Conservation (phyloP, 2,329 filamentous ascomycete species). For the Davidsoniella australis region DNA sequence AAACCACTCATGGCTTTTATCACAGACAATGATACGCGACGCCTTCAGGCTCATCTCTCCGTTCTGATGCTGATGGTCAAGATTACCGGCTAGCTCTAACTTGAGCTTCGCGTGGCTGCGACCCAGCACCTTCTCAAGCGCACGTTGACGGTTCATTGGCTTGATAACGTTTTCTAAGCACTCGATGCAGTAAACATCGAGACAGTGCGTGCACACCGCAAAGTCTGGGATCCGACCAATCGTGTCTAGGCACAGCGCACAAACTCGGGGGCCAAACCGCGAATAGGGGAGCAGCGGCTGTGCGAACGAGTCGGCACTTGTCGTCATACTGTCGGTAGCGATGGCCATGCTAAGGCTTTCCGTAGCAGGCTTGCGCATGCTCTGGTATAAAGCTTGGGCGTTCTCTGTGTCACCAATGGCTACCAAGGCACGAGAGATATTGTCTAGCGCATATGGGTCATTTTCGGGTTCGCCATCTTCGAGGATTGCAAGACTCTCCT, state of each 20-base stretch:
- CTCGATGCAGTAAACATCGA: slow-evolving; percentile 23
- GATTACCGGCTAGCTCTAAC: slow-evolving; percentile 13
- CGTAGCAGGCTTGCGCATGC: slow-evolving; percentile 20
- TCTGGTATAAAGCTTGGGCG: slow-evolving; percentile 22
- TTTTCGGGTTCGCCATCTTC: slow-evolving; percentile 26
- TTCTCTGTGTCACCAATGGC: slow-evolving; percentile 23
- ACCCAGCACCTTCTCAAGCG: slow-evolving; percentile 15
- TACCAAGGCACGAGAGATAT: slow-evolving; percentile 24
- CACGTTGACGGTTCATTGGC: background rate
- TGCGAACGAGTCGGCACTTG: slow-evolving; percentile 13
- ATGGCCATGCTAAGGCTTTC: slow-evolving; percentile 19
- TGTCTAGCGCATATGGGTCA: slow-evolving; percentile 26
- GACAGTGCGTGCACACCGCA: slow-evolving; percentile 22
- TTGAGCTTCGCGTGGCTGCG: slow-evolving; percentile 18
- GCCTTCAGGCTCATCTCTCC: slow-evolving; percentile 17
- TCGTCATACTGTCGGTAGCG: slow-evolving; percentile 17
- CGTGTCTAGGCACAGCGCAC: slow-evolving; percentile 23
- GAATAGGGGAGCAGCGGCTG: slow-evolving; percentile 24
- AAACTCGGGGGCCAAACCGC: slow-evolving; percentile 20
- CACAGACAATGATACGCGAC: slow-evolving; percentile 19
- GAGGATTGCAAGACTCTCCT: slow-evolving; percentile 23
- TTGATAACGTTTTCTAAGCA: slow-evolving; percentile 20
- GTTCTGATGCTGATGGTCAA: slow-evolving; percentile 14
- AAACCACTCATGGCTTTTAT: slow-evolving; percentile 24
- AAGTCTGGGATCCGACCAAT: slow-evolving; percentile 20